phyloP scores from a whole-genome alignment of 2,329 filamentous ascomycete species.

The Ophiostoma novo-ulmi region DNA sequence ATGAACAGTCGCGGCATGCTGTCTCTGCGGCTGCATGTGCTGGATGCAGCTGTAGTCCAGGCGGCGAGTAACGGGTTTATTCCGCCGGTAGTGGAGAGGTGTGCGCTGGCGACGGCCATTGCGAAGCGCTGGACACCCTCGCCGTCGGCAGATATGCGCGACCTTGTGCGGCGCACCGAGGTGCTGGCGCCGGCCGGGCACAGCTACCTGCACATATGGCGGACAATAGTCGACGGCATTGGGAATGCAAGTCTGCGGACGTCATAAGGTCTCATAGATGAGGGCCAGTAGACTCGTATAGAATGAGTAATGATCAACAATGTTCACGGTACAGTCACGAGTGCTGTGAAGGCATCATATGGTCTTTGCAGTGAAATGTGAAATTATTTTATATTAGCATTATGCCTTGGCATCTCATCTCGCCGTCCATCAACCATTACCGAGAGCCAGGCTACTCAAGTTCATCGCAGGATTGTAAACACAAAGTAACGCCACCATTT shows the following conservation, averaged over 20 bases:
- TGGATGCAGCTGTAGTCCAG: background rate
- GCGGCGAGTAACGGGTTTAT: background rate
- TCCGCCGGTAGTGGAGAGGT: background rate
- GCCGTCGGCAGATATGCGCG: background rate
- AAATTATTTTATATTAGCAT: background rate
- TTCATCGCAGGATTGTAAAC: background rate
- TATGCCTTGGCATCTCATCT: background rate
- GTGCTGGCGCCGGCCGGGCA: slow-evolving; percentile 1
- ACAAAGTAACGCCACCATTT: background rate
- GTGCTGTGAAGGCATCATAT: background rate
- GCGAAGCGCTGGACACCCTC: background rate
- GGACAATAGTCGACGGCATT: background rate
- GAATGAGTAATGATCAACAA: background rate
- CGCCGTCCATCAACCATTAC: background rate
- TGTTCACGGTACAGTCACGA: background rate
- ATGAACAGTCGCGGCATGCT: background rate
- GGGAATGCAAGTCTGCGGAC: background rate
- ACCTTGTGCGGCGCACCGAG: background rate
- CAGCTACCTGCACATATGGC: background rate
- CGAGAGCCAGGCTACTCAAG: background rate
- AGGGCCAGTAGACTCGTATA: too few species aligned
- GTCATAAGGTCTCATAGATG: background rate
- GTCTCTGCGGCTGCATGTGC: background rate
- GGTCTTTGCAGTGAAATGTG: background rate
- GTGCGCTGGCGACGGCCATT: background rate